Percentiles rank a stretch among this genome's conserved stretches.
phyloP scores from a whole-genome alignment of 257 asterid species.

The Nicotiana noctiflora region DNA sequence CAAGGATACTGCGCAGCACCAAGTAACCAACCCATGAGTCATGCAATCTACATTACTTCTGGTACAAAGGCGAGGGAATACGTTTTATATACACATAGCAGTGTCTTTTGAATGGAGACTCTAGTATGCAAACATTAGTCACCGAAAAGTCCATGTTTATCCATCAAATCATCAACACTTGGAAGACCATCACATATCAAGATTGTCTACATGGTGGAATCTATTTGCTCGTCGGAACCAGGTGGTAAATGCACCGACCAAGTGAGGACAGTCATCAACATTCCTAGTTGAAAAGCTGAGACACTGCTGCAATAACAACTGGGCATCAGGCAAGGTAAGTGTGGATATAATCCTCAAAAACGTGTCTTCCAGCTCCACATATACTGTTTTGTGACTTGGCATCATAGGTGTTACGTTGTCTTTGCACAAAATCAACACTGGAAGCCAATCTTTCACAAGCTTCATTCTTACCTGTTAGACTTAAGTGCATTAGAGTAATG shows the following conservation, averaged over 20 bases:
- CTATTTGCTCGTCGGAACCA: constrained; percentile 93
- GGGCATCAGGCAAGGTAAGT: constrained; percentile 70
- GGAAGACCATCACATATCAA: not conserved
- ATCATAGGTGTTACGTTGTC: constrained; percentile 48
- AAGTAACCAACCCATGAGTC: not conserved
- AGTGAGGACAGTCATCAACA: constrained; percentile 83
- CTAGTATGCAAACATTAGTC: not conserved
- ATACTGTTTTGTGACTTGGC: constrained; percentile 45
- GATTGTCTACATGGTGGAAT: not conserved
- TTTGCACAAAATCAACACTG: constrained; percentile 73
- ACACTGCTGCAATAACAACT: constrained; percentile 73
- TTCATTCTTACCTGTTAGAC: constrained; percentile 63
- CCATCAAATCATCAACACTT: not conserved
- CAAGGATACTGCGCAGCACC: not conserved
- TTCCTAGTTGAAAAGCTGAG: constrained; percentile 83
- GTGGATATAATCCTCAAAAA: constrained; percentile 83
- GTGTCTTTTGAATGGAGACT: not conserved
- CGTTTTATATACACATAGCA: not conserved
- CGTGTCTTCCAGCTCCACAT: constrained; percentile 69
- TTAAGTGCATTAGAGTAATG: not conserved
- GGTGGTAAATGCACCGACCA: constrained; percentile 76
- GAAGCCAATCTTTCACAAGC: constrained; percentile 90
- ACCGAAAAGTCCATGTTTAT: not conserved
- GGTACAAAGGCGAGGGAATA: not conserved
- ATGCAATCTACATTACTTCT: not conserved